Conservation (phyloP, 2,329 filamentous ascomycete genomes). For the Epichloe uncinata region DNA sequence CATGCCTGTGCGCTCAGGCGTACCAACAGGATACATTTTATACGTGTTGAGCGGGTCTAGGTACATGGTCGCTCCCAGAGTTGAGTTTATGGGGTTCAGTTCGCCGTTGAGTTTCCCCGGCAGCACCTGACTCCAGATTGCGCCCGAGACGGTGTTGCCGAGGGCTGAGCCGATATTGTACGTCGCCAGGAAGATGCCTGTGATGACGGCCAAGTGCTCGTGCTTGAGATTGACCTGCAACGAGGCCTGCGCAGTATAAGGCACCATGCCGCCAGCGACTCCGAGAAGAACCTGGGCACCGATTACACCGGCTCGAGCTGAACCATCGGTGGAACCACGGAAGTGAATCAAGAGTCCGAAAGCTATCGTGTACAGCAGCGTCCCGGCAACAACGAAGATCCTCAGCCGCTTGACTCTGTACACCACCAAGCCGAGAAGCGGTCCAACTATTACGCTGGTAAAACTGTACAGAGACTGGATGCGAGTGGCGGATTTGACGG, state of each 20-base stretch:
- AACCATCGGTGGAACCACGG: conserved; percentile 30
- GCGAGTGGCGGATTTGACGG: conserved; percentile 34
- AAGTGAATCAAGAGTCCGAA: conserved; percentile 45
- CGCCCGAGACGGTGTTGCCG: conserved; percentile 42
- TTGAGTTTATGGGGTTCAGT: conserved; percentile 26
- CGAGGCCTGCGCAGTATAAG: conserved; percentile 44
- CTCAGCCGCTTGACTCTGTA: conserved; percentile 38
- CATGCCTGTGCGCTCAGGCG: conserved; percentile 37
- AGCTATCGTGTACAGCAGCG: conserved; percentile 41
- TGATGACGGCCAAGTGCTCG: conserved; percentile 40
- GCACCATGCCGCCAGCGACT: conserved; percentile 43
- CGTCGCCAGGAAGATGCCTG: conserved; percentile 43
- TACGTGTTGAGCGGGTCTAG: conserved; percentile 45
- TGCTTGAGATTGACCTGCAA: conserved; percentile 43
- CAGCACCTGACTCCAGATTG: conserved; percentile 48
- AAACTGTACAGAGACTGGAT: conserved; percentile 34
- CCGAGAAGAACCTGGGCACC: conserved; percentile 49
- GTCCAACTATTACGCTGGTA: conserved; percentile 32
- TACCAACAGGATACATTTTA: conserved; percentile 36
- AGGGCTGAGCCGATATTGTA: conserved; percentile 45
- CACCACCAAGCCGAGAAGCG: conserved; percentile 35
- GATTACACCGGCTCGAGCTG: conserved; percentile 38
- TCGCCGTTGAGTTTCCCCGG: conserved; percentile 33
- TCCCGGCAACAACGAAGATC: conserved; percentile 34
- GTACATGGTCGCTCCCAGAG: conserved; percentile 41